Percentiles rank a stretch among this genome's conserved stretches.
Conservation (phyloP, 2,329 filamentous ascomycete species). For the Trichoderma asperellum region DNA sequence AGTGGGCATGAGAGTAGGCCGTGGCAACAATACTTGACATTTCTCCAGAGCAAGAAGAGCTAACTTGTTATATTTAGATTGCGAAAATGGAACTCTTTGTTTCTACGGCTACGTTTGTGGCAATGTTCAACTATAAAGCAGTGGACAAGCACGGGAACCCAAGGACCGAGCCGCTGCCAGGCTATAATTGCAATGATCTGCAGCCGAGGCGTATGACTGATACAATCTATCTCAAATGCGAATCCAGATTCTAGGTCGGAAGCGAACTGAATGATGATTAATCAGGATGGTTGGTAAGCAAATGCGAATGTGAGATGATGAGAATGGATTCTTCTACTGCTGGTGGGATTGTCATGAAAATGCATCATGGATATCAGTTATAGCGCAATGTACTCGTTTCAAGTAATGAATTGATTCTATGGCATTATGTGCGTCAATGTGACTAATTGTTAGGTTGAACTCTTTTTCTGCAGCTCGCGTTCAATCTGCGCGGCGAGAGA, state of each 20-base stretch:
- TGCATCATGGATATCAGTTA: background rate
- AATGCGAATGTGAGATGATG: background rate
- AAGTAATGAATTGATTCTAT: background rate
- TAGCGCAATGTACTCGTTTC: background rate
- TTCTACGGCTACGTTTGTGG: slow-evolving; percentile 53
- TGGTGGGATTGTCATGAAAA: background rate
- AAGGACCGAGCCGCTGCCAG: slow-evolving; percentile 26
- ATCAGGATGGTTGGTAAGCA: background rate
- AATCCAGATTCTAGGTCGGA: slow-evolving; percentile 6
- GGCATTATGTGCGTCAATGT: background rate
- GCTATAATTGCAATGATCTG: slow-evolving; percentile 25
- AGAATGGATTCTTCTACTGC: background rate
- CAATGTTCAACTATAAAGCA: slow-evolving; percentile 53
- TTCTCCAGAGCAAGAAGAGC: slow-evolving; percentile 19
- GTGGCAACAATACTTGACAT: no score
- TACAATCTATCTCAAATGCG: slow-evolving; percentile 18
- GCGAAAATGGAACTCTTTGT: slow-evolving; percentile 58
- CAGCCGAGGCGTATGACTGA: background rate
- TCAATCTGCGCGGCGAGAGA: slow-evolving; percentile 37
- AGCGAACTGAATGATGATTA: background rate
- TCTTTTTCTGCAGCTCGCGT: slow-evolving; percentile 29
- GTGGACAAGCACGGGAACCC: slow-evolving; percentile 46
- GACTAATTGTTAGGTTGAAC: background rate
- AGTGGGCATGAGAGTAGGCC: slow-evolving; percentile 25
- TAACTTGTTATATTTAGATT: slow-evolving; percentile 41